These are phyloP conservation scores for Heritiera littoralis DNA, from an alignment of 345 rosid species.

Conservation along the genomic window DNA sequence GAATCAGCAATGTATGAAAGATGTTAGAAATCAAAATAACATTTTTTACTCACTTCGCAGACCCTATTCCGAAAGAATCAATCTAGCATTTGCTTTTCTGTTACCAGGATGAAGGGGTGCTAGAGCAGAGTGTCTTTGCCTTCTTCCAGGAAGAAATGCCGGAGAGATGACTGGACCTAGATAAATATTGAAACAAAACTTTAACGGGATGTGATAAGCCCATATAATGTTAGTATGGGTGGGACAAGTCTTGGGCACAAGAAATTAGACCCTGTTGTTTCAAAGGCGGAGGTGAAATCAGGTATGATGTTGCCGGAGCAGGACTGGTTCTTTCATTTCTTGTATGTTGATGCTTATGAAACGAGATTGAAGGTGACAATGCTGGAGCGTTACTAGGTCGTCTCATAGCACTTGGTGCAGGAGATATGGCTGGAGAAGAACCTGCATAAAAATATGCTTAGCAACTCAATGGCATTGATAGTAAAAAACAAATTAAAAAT, in stretches of 20 bases:
- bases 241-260: slow-evolving; percentile 4
- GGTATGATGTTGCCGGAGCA: slow-evolving; percentile 46
- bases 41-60: background rate
- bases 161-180: slow-evolving; percentile 50
- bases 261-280: slow-evolving; percentile 40
- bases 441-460: slow-evolving; percentile 16
- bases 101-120: slow-evolving; percentile 54
- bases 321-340: slow-evolving; percentile 39
- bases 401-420: slow-evolving; percentile 23
- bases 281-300: slow-evolving; percentile 46
- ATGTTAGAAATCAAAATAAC: slow-evolving; percentile 26
- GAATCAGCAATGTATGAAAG: slow-evolving; percentile 29
- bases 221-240: background rate
- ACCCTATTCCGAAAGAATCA: slow-evolving; percentile 10
- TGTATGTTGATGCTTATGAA: slow-evolving; percentile 39
- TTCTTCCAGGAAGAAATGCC: slow-evolving; percentile 31
- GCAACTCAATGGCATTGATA: background rate
- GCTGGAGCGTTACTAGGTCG: slow-evolving; percentile 31
- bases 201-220: background rate
- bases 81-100: slow-evolving; percentile 2
- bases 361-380: slow-evolving; percentile 47
- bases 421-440: slow-evolving; percentile 42
- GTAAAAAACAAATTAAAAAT: background rate
- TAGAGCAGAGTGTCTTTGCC: slow-evolving; percentile 43
- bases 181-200: slow-evolving; percentile 32